These are phyloP conservation scores for Hyaloperonospora brassicae DNA, from an alignment of 352 stramenopile genomes.

Conservation along the genomic window DNA sequence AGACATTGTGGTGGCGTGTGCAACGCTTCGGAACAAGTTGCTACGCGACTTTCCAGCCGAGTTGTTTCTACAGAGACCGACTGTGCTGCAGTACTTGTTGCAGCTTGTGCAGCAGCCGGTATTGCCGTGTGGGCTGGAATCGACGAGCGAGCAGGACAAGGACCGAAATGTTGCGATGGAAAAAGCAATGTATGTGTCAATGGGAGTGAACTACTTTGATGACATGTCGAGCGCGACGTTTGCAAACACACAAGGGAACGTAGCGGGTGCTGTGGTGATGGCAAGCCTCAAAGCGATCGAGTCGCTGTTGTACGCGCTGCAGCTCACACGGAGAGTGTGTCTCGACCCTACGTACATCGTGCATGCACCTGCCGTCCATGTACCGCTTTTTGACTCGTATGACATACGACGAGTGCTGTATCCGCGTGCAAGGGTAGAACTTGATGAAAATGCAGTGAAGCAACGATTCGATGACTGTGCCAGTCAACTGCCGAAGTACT, in stretches of 20 bases:
- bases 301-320: constrained; percentile 41
- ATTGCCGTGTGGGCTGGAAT: constrained; percentile 18
- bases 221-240: constrained; percentile 37
- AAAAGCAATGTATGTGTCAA: constrained; percentile 22
- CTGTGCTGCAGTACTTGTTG: constrained; percentile 48
- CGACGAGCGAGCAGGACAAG: background rate
- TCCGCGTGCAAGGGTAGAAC: constrained; percentile 22
- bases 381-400: constrained; percentile 24
- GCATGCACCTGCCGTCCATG: constrained; percentile 16
- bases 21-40: constrained; percentile 42
- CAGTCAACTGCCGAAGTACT: constrained; percentile 25
- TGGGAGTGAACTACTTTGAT: constrained; percentile 75
- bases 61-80: constrained; percentile 59
- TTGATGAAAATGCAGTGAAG: background rate
- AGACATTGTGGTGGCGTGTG: constrained; percentile 47
- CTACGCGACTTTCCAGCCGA: constrained; percentile 60
- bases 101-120: constrained; percentile 62
- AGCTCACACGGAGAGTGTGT: constrained; percentile 20
- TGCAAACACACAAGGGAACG: constrained; percentile 39
- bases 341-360: constrained; percentile 45
- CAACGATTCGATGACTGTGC: background rate
- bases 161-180: constrained; percentile 5
- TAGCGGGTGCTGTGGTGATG: constrained; percentile 43
- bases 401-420: constrained; percentile 29
- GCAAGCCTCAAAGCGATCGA: constrained; percentile 58